Evolutionary conservation across 495 filamentous ascomycete species (phyloP).

Genomic region (Aeminium ludgeri): DNA sequence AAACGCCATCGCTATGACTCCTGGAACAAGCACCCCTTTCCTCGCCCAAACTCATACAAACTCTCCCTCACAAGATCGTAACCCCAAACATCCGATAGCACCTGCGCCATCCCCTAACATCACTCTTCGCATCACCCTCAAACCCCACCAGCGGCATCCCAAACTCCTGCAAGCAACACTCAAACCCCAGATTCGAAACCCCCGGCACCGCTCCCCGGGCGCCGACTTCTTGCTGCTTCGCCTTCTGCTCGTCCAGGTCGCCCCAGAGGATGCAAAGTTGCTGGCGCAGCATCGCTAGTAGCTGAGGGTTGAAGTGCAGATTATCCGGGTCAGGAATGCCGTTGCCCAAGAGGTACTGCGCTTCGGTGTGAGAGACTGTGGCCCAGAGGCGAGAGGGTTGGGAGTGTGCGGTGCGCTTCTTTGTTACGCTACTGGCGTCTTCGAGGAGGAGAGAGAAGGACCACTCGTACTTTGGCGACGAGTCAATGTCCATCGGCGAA

Average conservation of each 20-base stretch:
- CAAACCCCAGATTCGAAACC: conserved; percentile 32
- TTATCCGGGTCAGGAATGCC: conserved; percentile 10
- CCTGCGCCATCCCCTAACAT: conserved; percentile 11
- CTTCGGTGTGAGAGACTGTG: conserved; percentile 8
- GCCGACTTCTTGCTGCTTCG: conserved; percentile 30
- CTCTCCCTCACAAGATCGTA: conserved; percentile 25
- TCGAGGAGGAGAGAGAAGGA: conserved; percentile 20
- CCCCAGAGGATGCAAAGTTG: conserved; percentile 76
- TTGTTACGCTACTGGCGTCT: conserved; percentile 9
- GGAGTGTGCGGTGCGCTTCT: too few species aligned
- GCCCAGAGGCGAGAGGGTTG: conserved; percentile 3
- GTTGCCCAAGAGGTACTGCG: conserved; percentile 14
- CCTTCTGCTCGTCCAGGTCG: conserved; percentile 57
- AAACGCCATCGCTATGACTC: too few species aligned
- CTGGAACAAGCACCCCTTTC: too few species aligned
- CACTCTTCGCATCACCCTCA: conserved; percentile 24
- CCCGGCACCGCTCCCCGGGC: background rate
- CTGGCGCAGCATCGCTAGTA: conserved; percentile 40
- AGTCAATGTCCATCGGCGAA: conserved; percentile 10
- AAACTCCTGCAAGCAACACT: conserved; percentile 47
- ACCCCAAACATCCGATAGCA: conserved; percentile 40
- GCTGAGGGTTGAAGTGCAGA: conserved; percentile 34
- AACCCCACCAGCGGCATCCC: conserved; percentile 26
- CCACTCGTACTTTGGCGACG: conserved; percentile 24
- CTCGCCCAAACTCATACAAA: too few species aligned